These are phyloP conservation scores for Bjerkandera adusta DNA, from an alignment of 1,284 basidiomycete species.

Conservation along the genomic window DNA sequence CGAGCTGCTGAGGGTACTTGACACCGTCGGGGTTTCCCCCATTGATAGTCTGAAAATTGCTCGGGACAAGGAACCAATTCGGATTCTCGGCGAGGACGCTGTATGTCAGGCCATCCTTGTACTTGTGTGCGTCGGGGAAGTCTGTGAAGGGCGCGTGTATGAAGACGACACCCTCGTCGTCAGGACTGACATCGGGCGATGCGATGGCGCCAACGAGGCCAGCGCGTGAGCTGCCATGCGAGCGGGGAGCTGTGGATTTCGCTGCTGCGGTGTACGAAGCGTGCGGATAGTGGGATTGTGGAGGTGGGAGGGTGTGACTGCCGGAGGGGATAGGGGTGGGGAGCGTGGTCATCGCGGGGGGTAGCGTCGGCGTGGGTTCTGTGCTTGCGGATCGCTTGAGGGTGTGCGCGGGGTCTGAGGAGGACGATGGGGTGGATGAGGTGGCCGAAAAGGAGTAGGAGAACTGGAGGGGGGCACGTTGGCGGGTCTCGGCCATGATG, in stretches of 20 bases:
- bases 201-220: slow-evolving; percentile 25
- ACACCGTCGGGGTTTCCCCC: slow-evolving; percentile 41
- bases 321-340: slow-evolving; percentile 43
- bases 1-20: slow-evolving; percentile 67
- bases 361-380: slow-evolving; percentile 42
- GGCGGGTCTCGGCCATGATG: slow-evolving; percentile 23
- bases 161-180: slow-evolving; percentile 61
- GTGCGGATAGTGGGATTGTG: slow-evolving; percentile 37
- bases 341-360: slow-evolving; percentile 1
- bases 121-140: slow-evolving; percentile 59
- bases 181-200: slow-evolving; percentile 61
- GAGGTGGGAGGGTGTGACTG: slow-evolving; percentile 58
- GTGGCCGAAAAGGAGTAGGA: slow-evolving; percentile 17
- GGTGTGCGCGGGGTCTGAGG: slow-evolving; percentile 16
- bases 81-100: slow-evolving; percentile 64
- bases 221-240: slow-evolving; percentile 1
- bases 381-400: slow-evolving; percentile 46
- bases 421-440: slow-evolving; percentile 7
- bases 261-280: slow-evolving; percentile 21
- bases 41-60: slow-evolving; percentile 58
- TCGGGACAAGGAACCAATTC: slow-evolving; percentile 72
- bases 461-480: slow-evolving; percentile 18
- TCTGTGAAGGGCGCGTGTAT: slow-evolving; percentile 66
- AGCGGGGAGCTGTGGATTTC: too few relatives aligned
- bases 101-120: slow-evolving; percentile 67